Evolutionary conservation across 768 basidiomycete genomes (phyloP).

Genomic region (Coprinopsis marcescibilis): DNA sequence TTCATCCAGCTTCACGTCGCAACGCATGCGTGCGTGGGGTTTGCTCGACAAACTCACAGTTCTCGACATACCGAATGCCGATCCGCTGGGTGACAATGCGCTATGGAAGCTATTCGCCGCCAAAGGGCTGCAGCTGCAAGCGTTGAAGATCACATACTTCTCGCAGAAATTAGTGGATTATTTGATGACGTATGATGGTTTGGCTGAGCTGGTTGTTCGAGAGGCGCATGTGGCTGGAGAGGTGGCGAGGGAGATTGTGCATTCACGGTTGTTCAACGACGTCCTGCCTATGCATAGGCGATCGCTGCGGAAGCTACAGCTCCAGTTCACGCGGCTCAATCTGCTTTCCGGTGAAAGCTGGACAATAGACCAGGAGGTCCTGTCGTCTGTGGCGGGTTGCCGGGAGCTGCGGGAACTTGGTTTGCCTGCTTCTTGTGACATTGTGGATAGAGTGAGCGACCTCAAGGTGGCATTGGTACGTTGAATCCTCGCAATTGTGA

Average conservation of each 20-base stretch:
- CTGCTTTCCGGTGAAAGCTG: too few species aligned
- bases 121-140: background rate
- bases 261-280: background rate
- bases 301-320: background rate
- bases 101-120: background rate
- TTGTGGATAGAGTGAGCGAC: too few species aligned
- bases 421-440: too few species aligned
- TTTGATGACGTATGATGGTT: background rate
- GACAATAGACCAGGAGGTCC: too few species aligned
- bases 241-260: background rate
- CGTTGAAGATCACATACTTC: background rate
- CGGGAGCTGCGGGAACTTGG: too few species aligned
- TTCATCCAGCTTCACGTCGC: background rate
- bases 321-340: background rate
- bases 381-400: too few species aligned
- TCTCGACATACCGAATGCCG: slow-evolving; percentile 2
- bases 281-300: background rate
- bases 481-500: too few species aligned
- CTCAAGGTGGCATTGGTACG: too few species aligned
- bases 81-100: background rate
- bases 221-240: background rate
- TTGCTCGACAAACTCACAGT: background rate
- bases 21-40: background rate
- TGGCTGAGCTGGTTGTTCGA: background rate
- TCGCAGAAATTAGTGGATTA: background rate